These are phyloP conservation scores for Lindgomyces ingoldianus DNA, from an alignment of 495 filamentous ascomycete species.

Conservation along the genomic window DNA sequence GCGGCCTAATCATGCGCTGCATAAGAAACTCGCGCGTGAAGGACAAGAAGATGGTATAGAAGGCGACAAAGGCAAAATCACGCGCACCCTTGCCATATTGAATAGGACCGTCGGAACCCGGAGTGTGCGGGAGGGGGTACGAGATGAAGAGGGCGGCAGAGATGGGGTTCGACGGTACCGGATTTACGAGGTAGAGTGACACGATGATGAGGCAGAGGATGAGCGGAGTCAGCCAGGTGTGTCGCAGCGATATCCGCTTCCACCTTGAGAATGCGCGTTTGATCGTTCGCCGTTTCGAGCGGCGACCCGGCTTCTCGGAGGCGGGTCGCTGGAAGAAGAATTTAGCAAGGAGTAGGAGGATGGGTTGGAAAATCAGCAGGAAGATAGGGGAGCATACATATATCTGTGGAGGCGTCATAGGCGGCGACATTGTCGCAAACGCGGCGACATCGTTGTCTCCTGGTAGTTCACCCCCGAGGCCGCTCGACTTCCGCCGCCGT, in stretches of 20 bases:
- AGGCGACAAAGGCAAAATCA: slow-evolving; percentile 84
- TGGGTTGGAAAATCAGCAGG: not conserved
- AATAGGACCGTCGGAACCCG: slow-evolving; percentile 49
- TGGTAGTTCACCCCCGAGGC: slow-evolving; percentile 29
- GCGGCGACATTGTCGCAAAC: slow-evolving; percentile 33
- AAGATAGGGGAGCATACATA: not conserved
- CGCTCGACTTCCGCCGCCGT: slow-evolving; percentile 33
- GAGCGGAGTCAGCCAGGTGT: slow-evolving; percentile 67
- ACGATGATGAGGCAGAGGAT: slow-evolving; percentile 66
- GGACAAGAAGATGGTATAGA: slow-evolving; percentile 84
- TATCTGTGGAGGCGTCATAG: slow-evolving; percentile 3
- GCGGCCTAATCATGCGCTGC: slow-evolving; percentile 83
- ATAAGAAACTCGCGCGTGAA: slow-evolving; percentile 97
- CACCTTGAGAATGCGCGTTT: slow-evolving; percentile 42
- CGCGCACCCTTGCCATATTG: slow-evolving; percentile 89
- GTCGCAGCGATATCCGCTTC: slow-evolving; percentile 44
- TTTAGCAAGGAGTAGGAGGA: not conserved
- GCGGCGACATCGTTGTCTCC: slow-evolving; percentile 34
- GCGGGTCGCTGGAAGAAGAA: slow-evolving; percentile 17
- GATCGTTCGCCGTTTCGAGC: slow-evolving; percentile 48
- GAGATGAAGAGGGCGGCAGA: slow-evolving; percentile 91
- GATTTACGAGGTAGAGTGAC: slow-evolving; percentile 72
- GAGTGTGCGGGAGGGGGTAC: slow-evolving; percentile 66
- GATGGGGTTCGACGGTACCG: slow-evolving; percentile 77
- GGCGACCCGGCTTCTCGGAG: slow-evolving; percentile 36